Conservation (phyloP, 257 asterid species). For the Solanum tacnaense region DNA sequence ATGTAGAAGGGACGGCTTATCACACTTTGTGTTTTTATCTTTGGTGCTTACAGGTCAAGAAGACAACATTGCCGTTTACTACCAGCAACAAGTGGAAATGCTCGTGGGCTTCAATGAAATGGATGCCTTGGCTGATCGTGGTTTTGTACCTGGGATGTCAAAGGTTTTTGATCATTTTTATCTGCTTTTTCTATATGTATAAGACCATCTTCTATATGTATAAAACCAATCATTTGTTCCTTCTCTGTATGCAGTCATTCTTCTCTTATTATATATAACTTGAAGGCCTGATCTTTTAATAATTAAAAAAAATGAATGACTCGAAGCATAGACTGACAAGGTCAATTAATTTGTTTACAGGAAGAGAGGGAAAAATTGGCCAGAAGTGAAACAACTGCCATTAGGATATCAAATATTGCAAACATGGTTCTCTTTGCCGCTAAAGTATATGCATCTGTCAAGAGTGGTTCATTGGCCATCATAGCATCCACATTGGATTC, state of each 20-base stretch:
- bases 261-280: background rate
- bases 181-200: background rate
- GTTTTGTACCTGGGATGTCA: constrained; percentile 40
- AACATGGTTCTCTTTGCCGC: constrained; percentile 47
- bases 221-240: background rate
- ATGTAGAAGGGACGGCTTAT: background rate
- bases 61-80: constrained; percentile 36
- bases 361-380: constrained; percentile 41
- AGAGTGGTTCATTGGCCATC: constrained; percentile 45
- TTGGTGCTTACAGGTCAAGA: constrained; percentile 28
- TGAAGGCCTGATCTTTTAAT: background rate
- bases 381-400: constrained; percentile 39
- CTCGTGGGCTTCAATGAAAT: constrained; percentile 38
- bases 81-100: constrained; percentile 48
- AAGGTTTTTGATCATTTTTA: constrained; percentile 20
- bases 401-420: constrained; percentile 40
- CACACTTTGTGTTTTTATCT: background rate
- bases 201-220: background rate
- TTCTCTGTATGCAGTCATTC: background rate
- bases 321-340: background rate
- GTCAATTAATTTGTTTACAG: constrained; percentile 13
- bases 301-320: background rate
- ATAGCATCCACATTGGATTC: constrained; percentile 49
- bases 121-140: constrained; percentile 41
- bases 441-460: constrained; percentile 40